Base-by-base conservation (phyloP, 805 yeast genomes). In the Kluyveromyces dobzhanskii region DNA sequence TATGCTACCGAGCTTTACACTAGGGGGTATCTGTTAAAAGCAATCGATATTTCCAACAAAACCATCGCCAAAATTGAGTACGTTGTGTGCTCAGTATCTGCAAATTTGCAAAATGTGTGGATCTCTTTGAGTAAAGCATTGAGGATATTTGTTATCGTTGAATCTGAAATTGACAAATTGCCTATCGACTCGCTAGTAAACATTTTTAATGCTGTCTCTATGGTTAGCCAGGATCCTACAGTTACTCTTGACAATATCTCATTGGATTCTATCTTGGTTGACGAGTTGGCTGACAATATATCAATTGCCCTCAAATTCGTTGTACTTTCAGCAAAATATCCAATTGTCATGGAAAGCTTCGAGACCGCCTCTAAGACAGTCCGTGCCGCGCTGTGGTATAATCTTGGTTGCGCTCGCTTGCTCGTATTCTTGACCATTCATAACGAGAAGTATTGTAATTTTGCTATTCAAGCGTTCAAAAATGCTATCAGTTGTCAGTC, bases 401-500 rank as follows among this genome's bases (percentile, higher is more conserved):
- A 92, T 52, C 61, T 86, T 25, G 97, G 94, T 1, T 58, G 80
- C 11, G 67, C 84, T 0, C 75, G 77, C 44, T 54, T 78, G 12
- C 69, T 72, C 28, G 71, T 76, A 2, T 69, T 56, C 56, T 46
- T 62, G 26, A 48, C 56, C 5, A 47, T 63, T 4, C 48, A 56
- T 3, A 49, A 52, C 3, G 37, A 42, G 4, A 42, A 42, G 11
- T 67, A 58, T 34, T 64, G 80, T 42, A 72, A 71, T 12, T 58
- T 67, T 2, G 71, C 96, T 0, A 70, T 85, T 11, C 65, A 56
- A 14, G 59, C 70, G 4, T 64, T 84, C 45, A 84, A 83, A 48
- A 71, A 68, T 31, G 80, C 95, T 0, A 76, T 88, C 39, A 77
- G 73, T 40, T 61, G 77, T 7, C 96, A 90, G 56, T 70, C 80